Base-by-base conservation (phyloP, 352 stramenopile genomes). In the Globisporangium spiculum region DNA sequence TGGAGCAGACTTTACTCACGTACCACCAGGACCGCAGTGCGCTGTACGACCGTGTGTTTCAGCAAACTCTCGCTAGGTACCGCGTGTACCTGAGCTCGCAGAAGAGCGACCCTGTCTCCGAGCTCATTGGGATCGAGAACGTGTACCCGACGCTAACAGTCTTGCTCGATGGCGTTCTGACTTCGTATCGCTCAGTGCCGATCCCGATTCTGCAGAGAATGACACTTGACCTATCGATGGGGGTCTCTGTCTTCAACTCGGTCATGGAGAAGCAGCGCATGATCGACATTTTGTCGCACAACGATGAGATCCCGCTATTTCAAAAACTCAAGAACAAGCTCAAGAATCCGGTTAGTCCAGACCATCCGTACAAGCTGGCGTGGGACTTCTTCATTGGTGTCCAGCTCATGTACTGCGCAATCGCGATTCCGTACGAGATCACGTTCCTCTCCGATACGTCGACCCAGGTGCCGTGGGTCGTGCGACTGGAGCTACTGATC, bases 221-320 rank as follows among this genome's bases (percentile, higher is more conserved):
- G 50, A 87, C 86, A 4, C 74, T 92, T 20, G 82, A 92, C 32
- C 66, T 92, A 3, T 91, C 82, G 14, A 90, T 92, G 84, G 84
- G 84, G 1, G 74, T 92, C 22, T 92, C 84, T 0, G 84, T 92
- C 1, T 92, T 92, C 63, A 92, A 92, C 61, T 92, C 84, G 1
- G 72, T 65, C 1, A 83, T 78, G 3, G 84, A 92, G 53, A 92
- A 91, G 55, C 77, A 85, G 60, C 84, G 84, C 12, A 90, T 91
- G 81, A 84, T 84, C 53, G 81, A 72, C 36, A 64, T 92, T 12
- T 65, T 91, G 22, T 78, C 83, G 26, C 71, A 75, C 34, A 72
- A 83, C 27, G 62, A 73, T 3, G 61, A 79, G 9, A 20, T 62
- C 4, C 75, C 70, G 0, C 9, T 58, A 0, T 76, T 69, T 62